Base-by-base conservation (phyloP, 176 grass and related monocot genomes). In the Oryza glumipatula region DNA sequence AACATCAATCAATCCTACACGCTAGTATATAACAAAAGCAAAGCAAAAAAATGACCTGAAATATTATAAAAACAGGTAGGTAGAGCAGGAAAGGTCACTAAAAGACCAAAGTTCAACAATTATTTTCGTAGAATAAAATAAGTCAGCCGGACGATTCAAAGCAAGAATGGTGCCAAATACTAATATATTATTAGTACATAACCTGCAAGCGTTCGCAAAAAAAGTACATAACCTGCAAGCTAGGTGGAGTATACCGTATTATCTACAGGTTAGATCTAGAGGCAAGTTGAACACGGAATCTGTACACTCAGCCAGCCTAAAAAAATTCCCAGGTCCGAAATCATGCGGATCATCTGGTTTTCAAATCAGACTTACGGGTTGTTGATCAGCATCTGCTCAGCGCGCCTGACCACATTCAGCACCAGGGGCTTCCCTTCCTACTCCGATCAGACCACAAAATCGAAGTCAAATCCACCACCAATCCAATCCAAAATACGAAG, bases 351-450 rank as follows among this genome's bases (percentile, higher is more conserved):
- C 65, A 72, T 15, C 30, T 16, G 54, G 54, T 82, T 77, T 73
- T 76, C 22, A 58, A 33, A 70, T 7, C 15, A 33, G 68, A 78
- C 89, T 87, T 96, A 98, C 96, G 92, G 88, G 28, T 98, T 70
- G 24, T 94, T 92, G 39, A 96, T 68, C 30, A 98, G 86, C 64
- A 83, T 83, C 63, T 89, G 84, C 60, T 98, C 96, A 28, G 96
- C 96, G 21, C 80, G 90, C 82, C 32, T 93, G 74, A 98, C 96
- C 33, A 98, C 96, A 51, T 96, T 96, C 16, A 98, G 93, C 51
- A 98, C 93, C 51, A 96, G 86, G n/a, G 96, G 96, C 76, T 98
- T 98, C 77, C 96, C 96, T 92, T 98, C 96, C 96, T 98, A 76
- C 35, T 79, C 74, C 8, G 48, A 87, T 38, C 52, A 83, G 28